Conservation (phyloP, 179 eudicot species). For the Heliamphora pulchella region DNA sequence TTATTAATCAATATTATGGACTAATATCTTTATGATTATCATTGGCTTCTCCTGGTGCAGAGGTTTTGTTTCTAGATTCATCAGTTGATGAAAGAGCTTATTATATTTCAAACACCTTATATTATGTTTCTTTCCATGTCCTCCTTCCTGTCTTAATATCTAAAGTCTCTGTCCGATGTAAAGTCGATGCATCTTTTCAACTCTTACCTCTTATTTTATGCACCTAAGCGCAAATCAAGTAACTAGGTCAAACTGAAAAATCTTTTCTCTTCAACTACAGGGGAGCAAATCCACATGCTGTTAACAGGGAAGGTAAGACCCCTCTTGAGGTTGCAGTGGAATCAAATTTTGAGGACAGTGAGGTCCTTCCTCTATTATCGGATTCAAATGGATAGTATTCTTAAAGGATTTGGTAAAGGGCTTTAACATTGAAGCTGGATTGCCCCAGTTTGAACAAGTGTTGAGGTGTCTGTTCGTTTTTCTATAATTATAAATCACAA, state of each 20-base stretch:
- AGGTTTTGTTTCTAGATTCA: neutral
- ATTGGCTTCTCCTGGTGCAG: neutral
- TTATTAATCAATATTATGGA: neutral
- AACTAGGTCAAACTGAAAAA: neutral
- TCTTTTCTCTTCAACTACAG: conserved; percentile 30
- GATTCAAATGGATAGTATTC: conserved; percentile 36
- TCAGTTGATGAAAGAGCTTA: neutral
- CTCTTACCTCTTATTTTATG: no score
- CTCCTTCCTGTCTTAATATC: no score
- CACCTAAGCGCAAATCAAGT: neutral
- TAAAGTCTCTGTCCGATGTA: no score
- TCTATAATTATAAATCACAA: conserved; percentile 12
- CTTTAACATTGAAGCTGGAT: conserved; percentile 13
- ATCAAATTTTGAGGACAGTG: neutral
- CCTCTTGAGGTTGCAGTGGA: conserved; percentile 57
- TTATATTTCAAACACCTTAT: no score
- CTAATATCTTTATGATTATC: neutral
- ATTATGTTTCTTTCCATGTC: no score
- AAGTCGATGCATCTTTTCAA: no score
- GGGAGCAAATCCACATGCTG: conserved; percentile 69
- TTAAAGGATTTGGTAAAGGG: conserved; percentile 10
- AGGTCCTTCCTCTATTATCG: neutral
- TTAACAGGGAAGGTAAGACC: conserved; percentile 49
- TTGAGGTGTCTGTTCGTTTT: neutral
- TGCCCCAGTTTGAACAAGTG: conserved; percentile 13